Evolutionary conservation across 805 yeast genomes (phyloP), one percentile per base, ranked within the genome.

Genomic region (Yamadazyma takamatsuzukensis): DNA sequence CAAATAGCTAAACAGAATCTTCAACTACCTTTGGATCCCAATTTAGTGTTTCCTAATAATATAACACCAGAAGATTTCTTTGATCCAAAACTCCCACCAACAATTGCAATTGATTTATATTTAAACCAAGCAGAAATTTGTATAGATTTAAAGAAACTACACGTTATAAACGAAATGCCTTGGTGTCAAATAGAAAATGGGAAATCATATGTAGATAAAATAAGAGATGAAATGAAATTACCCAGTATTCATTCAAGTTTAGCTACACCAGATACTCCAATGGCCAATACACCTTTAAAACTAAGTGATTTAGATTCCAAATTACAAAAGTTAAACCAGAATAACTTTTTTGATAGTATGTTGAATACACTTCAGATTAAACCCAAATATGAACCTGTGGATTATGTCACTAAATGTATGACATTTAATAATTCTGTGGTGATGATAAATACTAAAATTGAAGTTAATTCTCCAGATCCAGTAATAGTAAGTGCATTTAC

Each of bases 401-500:
- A 74, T 44, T 76, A 73, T 49, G 61, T 82, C 30, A 78, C 81
- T 12, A 70, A 80, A 39, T 76, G 84, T 34, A 58, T 79, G 11
- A 80, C 88, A 0, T 81, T 72, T 51, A 60, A 72, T 37, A 61
- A 64, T 25, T 64, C 60, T 43, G 86, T 80, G 27, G 88, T 80
- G 16, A 75, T 76, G 48, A 77, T 80, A 16, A 58, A 62, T 39
- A 80, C 74, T 38, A 77, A 75, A 36, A 58, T 78, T 15, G 77
- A 76, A 37, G 77, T 79, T 3, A 68, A 76, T 17, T 72, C 81
- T 3, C 78, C 83, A 15, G 90, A 83, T 46, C 89, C 89, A 2
- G 67, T 75, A 6, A 52, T 83, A 33, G 62, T 81, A 23, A 74
- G 82, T 30, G 70, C 80, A 2, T 70, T 76, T 41, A 72, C 83